A percentile compares a stretch with the other conserved stretches of the same genome.
phyloP scores from a whole-genome alignment of 805 yeast genomes.

The Osmozyma mogii region DNA sequence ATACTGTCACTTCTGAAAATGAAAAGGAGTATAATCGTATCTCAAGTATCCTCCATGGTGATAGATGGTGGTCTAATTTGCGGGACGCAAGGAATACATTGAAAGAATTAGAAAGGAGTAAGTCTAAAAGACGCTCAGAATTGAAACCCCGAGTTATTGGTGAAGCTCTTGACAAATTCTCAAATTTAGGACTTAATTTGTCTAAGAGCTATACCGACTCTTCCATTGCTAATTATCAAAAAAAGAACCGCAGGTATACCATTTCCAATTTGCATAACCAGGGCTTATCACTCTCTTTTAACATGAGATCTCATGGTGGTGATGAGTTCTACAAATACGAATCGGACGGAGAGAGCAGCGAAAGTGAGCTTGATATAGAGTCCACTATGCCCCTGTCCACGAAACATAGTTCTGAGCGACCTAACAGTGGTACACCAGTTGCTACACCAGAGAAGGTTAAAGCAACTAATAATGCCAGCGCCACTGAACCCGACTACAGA shows the following conservation, averaged over 20 bases:
- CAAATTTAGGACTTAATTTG: neutral
- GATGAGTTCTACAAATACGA: conserved; percentile 20
- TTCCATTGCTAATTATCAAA: neutral
- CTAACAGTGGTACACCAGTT: too few relatives aligned
- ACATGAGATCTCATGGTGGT: conserved; percentile 53
- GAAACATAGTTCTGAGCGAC: conserved; percentile 3
- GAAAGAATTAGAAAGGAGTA: conserved; percentile 26
- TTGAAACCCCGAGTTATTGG: neutral
- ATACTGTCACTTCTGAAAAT: conserved; percentile 24
- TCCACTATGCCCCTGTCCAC: conserved; percentile 4
- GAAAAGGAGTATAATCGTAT: conserved; percentile 33
- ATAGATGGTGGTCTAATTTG: conserved; percentile 82
- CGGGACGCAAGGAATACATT: conserved; percentile 45
- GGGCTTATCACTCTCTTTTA: conserved; percentile 61
- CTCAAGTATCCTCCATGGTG: conserved; percentile 43
- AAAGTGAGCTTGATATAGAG: conserved; percentile 18
- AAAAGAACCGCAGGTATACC: conserved; percentile 35
- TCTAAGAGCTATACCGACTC: neutral
- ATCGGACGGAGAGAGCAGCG: conserved; percentile 17
- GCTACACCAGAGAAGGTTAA: too few relatives aligned
- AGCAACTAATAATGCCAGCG: too few relatives aligned
- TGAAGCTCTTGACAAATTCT: neutral
- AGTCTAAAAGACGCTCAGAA: neutral
- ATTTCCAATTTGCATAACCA: conserved; percentile 63
- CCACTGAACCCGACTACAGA: too few relatives aligned